Base-by-base conservation (phyloP, 768 basidiomycete species). In the Calocera cornea region DNA sequence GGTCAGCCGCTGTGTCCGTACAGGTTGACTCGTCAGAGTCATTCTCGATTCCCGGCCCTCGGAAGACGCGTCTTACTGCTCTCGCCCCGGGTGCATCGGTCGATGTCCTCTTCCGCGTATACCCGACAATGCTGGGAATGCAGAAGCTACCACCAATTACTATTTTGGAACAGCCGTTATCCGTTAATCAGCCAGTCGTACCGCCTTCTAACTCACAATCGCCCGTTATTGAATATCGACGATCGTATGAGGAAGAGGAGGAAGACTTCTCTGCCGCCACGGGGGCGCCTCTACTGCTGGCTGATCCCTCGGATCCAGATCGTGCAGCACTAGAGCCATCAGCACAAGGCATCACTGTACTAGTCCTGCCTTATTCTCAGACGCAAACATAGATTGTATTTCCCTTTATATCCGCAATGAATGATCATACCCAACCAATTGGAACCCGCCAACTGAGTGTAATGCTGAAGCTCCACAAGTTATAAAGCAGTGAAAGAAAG, bases 21-120 rank as follows among this genome's bases (percentile, higher is more conserved):
- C 84, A 87, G 36, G 80, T 94, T 33, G 92, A 95, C 66, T 81
- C 85, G 0, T 76, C 82, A 14, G 90, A 90, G 44, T 80, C 82
- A n/a, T 95, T 97, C 75, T 84, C 94, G 17, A 84, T 93, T 47
- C 83, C 90, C 1, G 94, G 95, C 0, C 74, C 89, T 38, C 80
- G 90, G 60, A 83, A 79, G 64, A 84, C 85, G 1, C 82, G 86
- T 11, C 70, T 92, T 10, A 86, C 90, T 1, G 77, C 88, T 50
- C 77, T 97, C n/a, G 78, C 90, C 47, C 88, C 92, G 0, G 87
- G 87, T 3, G 78, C 80, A 31, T 89, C 91, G 74, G 86, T 86
- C 71, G 80, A 75, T 68, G 65, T 92, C 24, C 76, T 77, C 11
- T 92, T 89, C 88, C 65, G 31, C 8, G 41, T 66, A 22, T 40